Conservation (phyloP, 2,329 filamentous ascomycete genomes). For the Microascus cirrosus region DNA sequence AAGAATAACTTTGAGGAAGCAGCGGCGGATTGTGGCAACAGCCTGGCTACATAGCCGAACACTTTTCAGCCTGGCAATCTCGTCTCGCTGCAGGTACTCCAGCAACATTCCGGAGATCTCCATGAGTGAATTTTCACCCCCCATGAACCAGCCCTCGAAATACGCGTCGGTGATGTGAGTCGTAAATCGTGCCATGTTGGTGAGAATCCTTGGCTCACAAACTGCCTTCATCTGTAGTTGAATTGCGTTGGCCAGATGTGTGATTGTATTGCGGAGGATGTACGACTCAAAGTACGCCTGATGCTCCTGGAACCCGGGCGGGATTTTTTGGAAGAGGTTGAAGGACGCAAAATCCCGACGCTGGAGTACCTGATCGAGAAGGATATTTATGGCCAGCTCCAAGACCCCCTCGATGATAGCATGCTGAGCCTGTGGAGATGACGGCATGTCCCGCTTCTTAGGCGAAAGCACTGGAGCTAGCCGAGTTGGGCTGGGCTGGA, state of each 20-base stretch:
- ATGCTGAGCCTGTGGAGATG: conserved; percentile 46
- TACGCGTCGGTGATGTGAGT: conserved; percentile 78
- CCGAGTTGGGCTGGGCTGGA: conserved; percentile 42
- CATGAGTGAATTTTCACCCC: conserved; percentile 71
- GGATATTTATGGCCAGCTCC: conserved; percentile 67
- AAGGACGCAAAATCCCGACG: conserved; percentile 89
- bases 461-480: conserved; percentile 53
- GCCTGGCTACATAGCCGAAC: conserved; percentile 87
- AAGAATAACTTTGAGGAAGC: conserved; percentile 69
- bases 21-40: conserved; percentile 61
- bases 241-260: conserved; percentile 58
- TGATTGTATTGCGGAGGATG: conserved; percentile 63
- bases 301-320: conserved; percentile 87
- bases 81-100: conserved; percentile 80
- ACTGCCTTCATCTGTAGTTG: conserved; percentile 62
- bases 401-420: conserved; percentile 65
- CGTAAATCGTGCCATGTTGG: conserved; percentile 74
- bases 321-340: conserved; percentile 73
- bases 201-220: conserved; percentile 71
- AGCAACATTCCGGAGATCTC: conserved; percentile 79
- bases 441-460: conserved; percentile 32
- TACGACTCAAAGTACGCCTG: conserved; percentile 94
- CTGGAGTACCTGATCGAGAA: conserved; percentile 72
- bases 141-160: conserved; percentile 93
- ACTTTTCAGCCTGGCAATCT: conserved; percentile 69